A percentile compares a stretch with the other conserved stretches of the same genome.
Evolutionary conservation across 345 rosid genomes (phyloP).

Genomic region (Passiflora organensis): DNA sequence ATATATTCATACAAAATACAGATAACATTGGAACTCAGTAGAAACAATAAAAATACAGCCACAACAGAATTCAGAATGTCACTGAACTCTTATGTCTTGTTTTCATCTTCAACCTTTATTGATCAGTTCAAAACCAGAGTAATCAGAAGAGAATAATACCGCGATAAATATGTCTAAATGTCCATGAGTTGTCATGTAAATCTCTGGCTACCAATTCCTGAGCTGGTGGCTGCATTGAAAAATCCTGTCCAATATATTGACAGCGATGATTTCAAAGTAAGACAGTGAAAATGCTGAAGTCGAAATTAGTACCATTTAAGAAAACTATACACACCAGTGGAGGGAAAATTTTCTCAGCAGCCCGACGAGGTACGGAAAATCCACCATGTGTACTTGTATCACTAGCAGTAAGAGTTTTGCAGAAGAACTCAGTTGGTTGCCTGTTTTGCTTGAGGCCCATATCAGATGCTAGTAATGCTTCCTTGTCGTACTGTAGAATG

Average conservation of each 20-base stretch:
- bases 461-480: conserved; percentile 76
- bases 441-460: conserved; percentile 70
- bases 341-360: conserved; percentile 97
- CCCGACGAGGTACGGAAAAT: conserved; percentile 93
- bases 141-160: conserved; percentile 34
- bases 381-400: conserved; percentile 98
- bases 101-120: neutral
- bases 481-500: conserved; percentile 70
- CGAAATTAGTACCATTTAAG: neutral
- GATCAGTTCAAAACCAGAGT: neutral
- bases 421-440: conserved; percentile 91
- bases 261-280: conserved; percentile 11
- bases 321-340: conserved; percentile 51
- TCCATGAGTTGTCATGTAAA: conserved; percentile 51
- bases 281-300: conserved; percentile 4
- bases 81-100: neutral
- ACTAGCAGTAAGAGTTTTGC: conserved; percentile 95
- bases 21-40: too few relatives aligned
- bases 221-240: conserved; percentile 58
- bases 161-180: conserved; percentile 57
- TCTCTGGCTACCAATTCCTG: conserved; percentile 54
- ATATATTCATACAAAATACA: too few relatives aligned
- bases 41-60: neutral
- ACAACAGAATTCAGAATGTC: neutral
- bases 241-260: conserved; percentile 35